phyloP scores from a whole-genome alignment of 2,329 filamentous ascomycete genomes.

The Trichoderma citrinoviride region DNA sequence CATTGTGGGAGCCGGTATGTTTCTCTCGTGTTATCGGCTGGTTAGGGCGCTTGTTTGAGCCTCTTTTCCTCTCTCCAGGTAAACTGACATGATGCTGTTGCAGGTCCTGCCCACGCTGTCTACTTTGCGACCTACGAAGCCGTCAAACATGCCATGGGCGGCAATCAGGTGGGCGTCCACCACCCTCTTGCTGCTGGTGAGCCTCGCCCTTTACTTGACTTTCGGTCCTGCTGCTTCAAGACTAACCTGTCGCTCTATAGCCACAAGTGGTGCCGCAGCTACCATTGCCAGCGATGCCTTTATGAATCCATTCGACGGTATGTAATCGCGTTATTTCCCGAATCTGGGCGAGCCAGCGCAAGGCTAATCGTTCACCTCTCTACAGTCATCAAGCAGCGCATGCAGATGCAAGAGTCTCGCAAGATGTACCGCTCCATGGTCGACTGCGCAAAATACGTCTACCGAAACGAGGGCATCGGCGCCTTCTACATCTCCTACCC shows the following conservation, averaged over 20 bases:
- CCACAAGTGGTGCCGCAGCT: slow-evolving; percentile 87
- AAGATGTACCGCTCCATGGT: slow-evolving; percentile 78
- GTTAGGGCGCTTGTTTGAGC: background rate
- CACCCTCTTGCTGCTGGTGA: slow-evolving; percentile 90
- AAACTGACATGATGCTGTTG: slow-evolving; percentile 23
- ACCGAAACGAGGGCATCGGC: slow-evolving; percentile 78
- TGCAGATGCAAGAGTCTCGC: slow-evolving; percentile 96
- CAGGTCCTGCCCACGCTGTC: slow-evolving; percentile 93
- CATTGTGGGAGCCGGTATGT: slow-evolving; percentile 85
- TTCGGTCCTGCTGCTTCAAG: background rate
- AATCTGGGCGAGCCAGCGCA: too few species aligned
- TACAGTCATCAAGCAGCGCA: slow-evolving; percentile 96
- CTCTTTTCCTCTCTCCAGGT: slow-evolving; percentile 17
- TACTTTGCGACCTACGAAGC: slow-evolving; percentile 98
- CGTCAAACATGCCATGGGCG: slow-evolving; percentile 93
- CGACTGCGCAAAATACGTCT: slow-evolving; percentile 86
- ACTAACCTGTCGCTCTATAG: slow-evolving; percentile 44
- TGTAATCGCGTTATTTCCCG: slow-evolving; percentile 29
- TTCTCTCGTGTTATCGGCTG: background rate
- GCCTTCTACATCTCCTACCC: slow-evolving; percentile 99
- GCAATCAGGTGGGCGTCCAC: slow-evolving; percentile 81
- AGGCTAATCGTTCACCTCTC: background rate
- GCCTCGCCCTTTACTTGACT: slow-evolving; percentile 28
- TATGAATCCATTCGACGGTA: slow-evolving; percentile 99
- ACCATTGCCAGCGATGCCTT: slow-evolving; percentile 97